A percentile compares a stretch with the other conserved stretches of the same genome.
These are phyloP conservation scores for Solanum microdontum DNA, from an alignment of 257 asterid genomes.

Conservation along the genomic window DNA sequence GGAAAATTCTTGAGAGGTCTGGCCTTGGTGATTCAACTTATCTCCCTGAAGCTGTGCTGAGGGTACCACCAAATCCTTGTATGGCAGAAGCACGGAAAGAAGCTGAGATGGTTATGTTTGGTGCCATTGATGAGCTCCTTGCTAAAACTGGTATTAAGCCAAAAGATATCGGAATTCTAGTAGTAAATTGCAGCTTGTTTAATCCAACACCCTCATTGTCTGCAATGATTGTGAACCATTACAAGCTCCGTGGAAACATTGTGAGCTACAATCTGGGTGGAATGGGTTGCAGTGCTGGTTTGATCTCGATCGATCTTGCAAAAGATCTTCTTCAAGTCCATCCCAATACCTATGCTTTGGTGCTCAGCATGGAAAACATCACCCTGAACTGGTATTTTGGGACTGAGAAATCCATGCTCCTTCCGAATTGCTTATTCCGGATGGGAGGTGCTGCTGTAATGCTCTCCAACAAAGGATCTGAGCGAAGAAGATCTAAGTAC, in stretches of 20 bases:
- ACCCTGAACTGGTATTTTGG: constrained; percentile 27
- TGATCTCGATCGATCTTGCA: constrained; percentile 26
- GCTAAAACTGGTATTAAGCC: constrained; percentile 15
- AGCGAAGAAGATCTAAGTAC: constrained; percentile 12
- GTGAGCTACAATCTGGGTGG: constrained; percentile 27
- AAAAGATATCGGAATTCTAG: constrained; percentile 25
- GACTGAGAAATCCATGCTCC: constrained; percentile 28
- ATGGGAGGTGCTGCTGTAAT: constrained; percentile 50
- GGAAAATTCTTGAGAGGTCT: constrained; percentile 20
- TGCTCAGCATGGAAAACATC: constrained; percentile 26
- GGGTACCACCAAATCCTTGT: constrained; percentile 18
- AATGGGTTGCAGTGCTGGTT: constrained; percentile 36
- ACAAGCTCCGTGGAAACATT: constrained; percentile 28
- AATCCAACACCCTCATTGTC: constrained; percentile 27
- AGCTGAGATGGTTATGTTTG: constrained; percentile 24
- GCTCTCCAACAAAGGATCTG: constrained; percentile 15
- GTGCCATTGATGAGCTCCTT: constrained; percentile 19
- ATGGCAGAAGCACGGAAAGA: constrained; percentile 24
- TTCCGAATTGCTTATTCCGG: constrained; percentile 44
- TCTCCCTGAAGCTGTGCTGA: constrained; percentile 19
- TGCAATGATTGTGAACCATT: constrained; percentile 26
- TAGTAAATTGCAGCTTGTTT: constrained; percentile 29
- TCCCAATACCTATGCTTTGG: constrained; percentile 21
- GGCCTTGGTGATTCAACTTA: constrained; percentile 20
- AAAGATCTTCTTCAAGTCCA: constrained; percentile 27